Evolutionary conservation across 2,329 filamentous ascomycete genomes (phyloP), one percentile per base, ranked within the genome.

Genomic region (Scytalidium sp.): DNA sequence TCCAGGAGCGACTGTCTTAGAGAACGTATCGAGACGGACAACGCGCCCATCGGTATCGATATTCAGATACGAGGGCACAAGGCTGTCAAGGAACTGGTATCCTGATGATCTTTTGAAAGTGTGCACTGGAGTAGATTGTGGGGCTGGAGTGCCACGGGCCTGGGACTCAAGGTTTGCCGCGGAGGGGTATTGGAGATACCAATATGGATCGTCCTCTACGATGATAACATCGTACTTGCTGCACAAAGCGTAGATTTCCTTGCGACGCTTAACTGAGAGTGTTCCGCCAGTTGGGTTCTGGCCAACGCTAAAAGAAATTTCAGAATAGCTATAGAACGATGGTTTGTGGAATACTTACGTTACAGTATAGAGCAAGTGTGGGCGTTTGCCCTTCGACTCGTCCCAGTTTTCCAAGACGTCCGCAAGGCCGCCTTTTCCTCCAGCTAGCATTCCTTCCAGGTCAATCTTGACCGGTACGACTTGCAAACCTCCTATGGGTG

Each of bases 171-270:
- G 52, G 50, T 60, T 43, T 27, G 73, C 79, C 0, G 88, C 85
- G 1, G 88, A 88, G 0, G 90, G 90, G 68, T 83, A 97, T 66
- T 97, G 93, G 8, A 97, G 76, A 67, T 94, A 93, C 89, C 90
- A 97, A 73, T 97, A 97, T 5, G 93, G 93, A 55, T 97, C 92
- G 61, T 97, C 93, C 68, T 97, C 93, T 54, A 95, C 73, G 56
- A 97, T 96, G 61, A 97, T 81, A 55, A 97, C 80, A 67, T 97
- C 91, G 70, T 90, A 96, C 64, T 86, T 81, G 65, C 84, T 84
- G 70, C 88, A 94, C 13, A 97, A 66, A 17, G 78, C 81, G 64
- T 97, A 97, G 22, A 97, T 79, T 46, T 91, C 84, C 60, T 81
- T 87, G 49, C 89, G 81, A 39, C 93, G 83, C 60, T 85, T 72